Conservation (phyloP, 371 early-diverging fungal genomes). For the Polyrhizophydium stewartii region DNA sequence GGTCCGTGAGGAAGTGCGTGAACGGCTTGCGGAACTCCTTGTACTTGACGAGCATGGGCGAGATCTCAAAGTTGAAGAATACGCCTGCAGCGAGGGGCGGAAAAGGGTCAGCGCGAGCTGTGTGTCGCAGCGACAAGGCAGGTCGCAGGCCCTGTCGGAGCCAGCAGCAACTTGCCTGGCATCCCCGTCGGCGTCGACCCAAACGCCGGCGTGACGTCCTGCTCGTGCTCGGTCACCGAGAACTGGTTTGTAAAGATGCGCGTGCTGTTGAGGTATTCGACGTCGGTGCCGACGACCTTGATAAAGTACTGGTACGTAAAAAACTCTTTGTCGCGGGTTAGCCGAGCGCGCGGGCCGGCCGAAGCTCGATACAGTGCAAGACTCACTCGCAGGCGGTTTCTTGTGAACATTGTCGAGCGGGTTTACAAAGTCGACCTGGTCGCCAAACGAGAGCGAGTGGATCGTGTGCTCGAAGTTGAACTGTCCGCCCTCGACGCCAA, state of each 20-base stretch:
- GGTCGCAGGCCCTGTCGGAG: too few species aligned
- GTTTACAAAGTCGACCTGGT: slow-evolving; percentile 61
- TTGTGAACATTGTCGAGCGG: slow-evolving; percentile 71
- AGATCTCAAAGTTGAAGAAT: slow-evolving; percentile 94
- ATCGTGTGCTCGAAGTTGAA: slow-evolving; percentile 84
- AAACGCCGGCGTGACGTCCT: slow-evolving; percentile 18
- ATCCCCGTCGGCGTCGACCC: background rate
- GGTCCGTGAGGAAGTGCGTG: slow-evolving; percentile 79
- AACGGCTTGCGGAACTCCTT: slow-evolving; percentile 79
- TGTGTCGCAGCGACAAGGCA: too few species aligned
- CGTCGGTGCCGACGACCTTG: slow-evolving; percentile 89
- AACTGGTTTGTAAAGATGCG: slow-evolving; percentile 85
- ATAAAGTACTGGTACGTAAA: slow-evolving; percentile 82
- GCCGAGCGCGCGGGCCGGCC: background rate
- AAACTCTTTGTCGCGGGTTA: slow-evolving; percentile 18
- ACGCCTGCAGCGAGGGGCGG: slow-evolving; percentile 61
- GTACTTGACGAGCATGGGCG: slow-evolving; percentile 92
- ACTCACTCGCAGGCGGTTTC: slow-evolving; percentile 26
- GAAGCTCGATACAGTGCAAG: too few species aligned
- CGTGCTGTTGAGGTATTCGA: slow-evolving; percentile 60
- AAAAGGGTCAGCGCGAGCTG: too few species aligned
- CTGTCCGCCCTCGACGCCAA: slow-evolving; percentile 38
- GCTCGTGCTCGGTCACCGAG: slow-evolving; percentile 84
- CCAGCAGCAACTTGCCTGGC: slow-evolving; percentile 54
- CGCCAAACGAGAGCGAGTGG: slow-evolving; percentile 80